These are phyloP conservation scores for Globisporangium nunn DNA, from an alignment of 352 stramenopile genomes.

Conservation along the genomic window DNA sequence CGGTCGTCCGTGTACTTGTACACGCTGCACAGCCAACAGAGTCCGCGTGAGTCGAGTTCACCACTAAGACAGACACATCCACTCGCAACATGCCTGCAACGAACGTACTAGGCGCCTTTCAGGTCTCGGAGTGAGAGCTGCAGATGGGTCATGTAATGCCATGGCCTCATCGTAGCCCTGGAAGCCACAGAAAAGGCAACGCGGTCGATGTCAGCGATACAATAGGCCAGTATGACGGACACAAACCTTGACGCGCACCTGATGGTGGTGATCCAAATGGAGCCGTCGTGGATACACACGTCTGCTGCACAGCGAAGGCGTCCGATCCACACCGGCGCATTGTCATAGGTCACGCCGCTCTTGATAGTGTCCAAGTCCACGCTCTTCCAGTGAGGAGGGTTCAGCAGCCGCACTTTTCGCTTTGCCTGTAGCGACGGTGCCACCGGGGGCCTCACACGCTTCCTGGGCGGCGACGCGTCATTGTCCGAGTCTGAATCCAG, in stretches of 20 bases:
- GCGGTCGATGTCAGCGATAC: neutral
- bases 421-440: neutral
- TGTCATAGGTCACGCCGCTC: slow-evolving; percentile 4
- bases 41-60: neutral
- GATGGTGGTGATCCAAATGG: slow-evolving; percentile 32
- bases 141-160: slow-evolving; percentile 11
- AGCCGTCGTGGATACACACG: slow-evolving; percentile 26
- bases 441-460: neutral
- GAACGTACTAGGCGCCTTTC: slow-evolving; percentile 10
- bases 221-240: neutral
- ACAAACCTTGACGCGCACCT: slow-evolving; percentile 6
- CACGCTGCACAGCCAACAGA: neutral
- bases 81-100: neutral
- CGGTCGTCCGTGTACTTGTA: slow-evolving; percentile 8
- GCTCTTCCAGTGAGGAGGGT: slow-evolving; percentile 11
- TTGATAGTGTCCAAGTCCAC: slow-evolving; percentile 21
- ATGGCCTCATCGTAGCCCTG: slow-evolving; percentile 6
- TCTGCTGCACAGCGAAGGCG: slow-evolving; percentile 27
- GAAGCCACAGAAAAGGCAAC: neutral
- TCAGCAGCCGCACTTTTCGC: slow-evolving; percentile 1
- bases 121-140: slow-evolving; percentile 6
- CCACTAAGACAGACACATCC: neutral
- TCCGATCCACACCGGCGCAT: slow-evolving; percentile 36
- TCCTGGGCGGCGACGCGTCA: slow-evolving; percentile 12
- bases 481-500: slow-evolving; percentile 40